These are phyloP conservation scores for Myxozyma nipponensis DNA, from an alignment of 805 yeast species.

Conservation along the genomic window DNA sequence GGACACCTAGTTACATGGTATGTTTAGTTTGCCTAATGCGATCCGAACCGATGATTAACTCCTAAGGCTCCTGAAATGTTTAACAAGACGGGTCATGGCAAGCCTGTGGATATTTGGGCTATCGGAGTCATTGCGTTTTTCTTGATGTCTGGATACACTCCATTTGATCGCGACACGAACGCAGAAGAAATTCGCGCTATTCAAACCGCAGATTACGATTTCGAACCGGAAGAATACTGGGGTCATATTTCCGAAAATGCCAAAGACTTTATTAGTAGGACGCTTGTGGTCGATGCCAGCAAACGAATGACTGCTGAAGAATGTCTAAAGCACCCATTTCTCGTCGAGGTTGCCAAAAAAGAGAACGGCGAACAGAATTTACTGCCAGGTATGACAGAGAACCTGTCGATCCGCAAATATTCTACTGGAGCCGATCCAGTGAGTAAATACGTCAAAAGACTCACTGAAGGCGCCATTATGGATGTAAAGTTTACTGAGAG, in stretches of 20 bases:
- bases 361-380: slow-evolving; percentile 35
- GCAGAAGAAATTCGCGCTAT: slow-evolving; percentile 66
- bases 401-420: slow-evolving; percentile 5
- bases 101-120: slow-evolving; percentile 70
- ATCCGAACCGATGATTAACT: not conserved
- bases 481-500: slow-evolving; percentile 22
- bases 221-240: slow-evolving; percentile 62
- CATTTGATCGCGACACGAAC: slow-evolving; percentile 70
- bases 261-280: slow-evolving; percentile 52
- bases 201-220: slow-evolving; percentile 51
- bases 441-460: slow-evolving; percentile 6
- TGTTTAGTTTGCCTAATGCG: not conserved
- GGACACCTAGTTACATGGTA: slow-evolving; percentile 64
- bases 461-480: slow-evolving; percentile 21
- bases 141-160: slow-evolving; percentile 69
- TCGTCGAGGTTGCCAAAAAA: slow-evolving; percentile 18
- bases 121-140: slow-evolving; percentile 69
- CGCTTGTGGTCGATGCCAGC: slow-evolving; percentile 48
- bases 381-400: slow-evolving; percentile 30
- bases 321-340: slow-evolving; percentile 47
- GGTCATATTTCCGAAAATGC: slow-evolving; percentile 49
- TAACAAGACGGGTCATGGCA: slow-evolving; percentile 50
- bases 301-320: slow-evolving; percentile 48
- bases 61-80: slow-evolving; percentile 61
- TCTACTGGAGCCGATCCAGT: slow-evolving; percentile 8